Evolutionary conservation across 371 early-diverging fungal species (phyloP).

Genomic region (Apophysomyces variabilis): DNA sequence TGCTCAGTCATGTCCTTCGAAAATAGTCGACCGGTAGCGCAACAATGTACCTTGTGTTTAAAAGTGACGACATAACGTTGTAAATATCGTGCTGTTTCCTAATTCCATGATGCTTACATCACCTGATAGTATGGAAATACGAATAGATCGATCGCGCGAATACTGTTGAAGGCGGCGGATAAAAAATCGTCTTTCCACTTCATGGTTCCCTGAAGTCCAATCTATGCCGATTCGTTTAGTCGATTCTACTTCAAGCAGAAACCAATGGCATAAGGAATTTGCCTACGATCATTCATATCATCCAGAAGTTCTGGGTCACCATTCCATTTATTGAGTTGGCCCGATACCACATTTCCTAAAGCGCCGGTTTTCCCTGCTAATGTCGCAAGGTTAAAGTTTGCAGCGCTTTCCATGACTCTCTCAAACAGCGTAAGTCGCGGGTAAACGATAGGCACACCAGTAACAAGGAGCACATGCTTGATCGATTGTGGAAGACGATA

Average conservation of each 20-base stretch:
- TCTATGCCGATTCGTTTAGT: slow-evolving; percentile 22
- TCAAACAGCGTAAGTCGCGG: slow-evolving; percentile 72
- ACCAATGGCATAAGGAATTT: neutral
- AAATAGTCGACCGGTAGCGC: slow-evolving; percentile 69
- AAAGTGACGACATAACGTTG: neutral
- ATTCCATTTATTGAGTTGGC: slow-evolving; percentile 61
- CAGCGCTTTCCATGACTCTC: slow-evolving; percentile 50
- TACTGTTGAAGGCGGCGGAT: slow-evolving; percentile 71
- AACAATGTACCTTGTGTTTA: slow-evolving; percentile 57
- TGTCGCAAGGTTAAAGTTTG: slow-evolving; percentile 44
- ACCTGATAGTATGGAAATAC: slow-evolving; percentile 80
- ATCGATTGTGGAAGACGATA: slow-evolving; percentile 56
- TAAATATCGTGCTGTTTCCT: neutral
- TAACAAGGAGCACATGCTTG: slow-evolving; percentile 67
- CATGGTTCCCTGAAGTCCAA: slow-evolving; percentile 73
- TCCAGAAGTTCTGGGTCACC: slow-evolving; percentile 83
- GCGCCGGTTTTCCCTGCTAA: slow-evolving; percentile 56
- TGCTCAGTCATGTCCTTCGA: slow-evolving; percentile 54
- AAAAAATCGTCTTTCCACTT: slow-evolving; percentile 70
- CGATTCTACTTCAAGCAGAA: slow-evolving; percentile 24
- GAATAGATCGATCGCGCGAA: slow-evolving; percentile 63
- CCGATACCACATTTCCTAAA: slow-evolving; percentile 49
- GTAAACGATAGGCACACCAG: slow-evolving; percentile 79
- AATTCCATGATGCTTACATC: slow-evolving; percentile 58
- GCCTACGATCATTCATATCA: slow-evolving; percentile 69